Base-by-base conservation (phyloP, 257 asterid genomes). In the Solanum corneliomulleri region DNA sequence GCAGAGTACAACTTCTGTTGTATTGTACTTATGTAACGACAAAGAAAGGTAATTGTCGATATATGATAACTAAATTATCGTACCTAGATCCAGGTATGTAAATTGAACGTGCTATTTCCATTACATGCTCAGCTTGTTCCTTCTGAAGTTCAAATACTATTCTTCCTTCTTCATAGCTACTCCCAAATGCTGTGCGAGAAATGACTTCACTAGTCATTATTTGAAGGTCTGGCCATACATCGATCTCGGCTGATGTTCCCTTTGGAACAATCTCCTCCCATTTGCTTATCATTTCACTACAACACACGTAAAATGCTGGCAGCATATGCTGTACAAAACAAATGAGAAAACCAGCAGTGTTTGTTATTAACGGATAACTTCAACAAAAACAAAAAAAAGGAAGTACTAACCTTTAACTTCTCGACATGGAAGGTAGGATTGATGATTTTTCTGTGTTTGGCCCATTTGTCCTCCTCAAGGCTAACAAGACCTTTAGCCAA, bases 381-480 rank as follows among this genome's bases (percentile, higher is more conserved):
- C 20, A 47, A 47, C 15, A 47, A 14, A 47, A 47, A 47, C 5
- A 47, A 47, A 45, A 47, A 33, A 37, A 47, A 47, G 2, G 0
- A 47, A 47, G 20, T 47, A 47, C 14, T 14, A 47, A 47, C 84
- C 84, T 78, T 78, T 78, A 78, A 2, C 84, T 78, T 78, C 84
- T 78, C 64, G 3, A 78, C 41, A 25, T 78, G 64, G 64, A 78
- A 78, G 25, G 64, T 14, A 44, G 64, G 84, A 78, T 78, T 78
- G 64, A 95, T 86, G 80, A 95, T 68, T 74, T 87, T 95, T 25
- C 96, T 90, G 82, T 93, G 95, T 64, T 93, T 95, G 25, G 92
- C 87, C 98, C 97, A 94, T 90, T 91, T 88, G 4, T 93, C 92
- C 5, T 85, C 87, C 27, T 94, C 97, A 25, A 58, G n/a, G n/a